These are phyloP conservation scores for Candida takata DNA, from an alignment of 805 yeast species.

Conservation along the genomic window DNA sequence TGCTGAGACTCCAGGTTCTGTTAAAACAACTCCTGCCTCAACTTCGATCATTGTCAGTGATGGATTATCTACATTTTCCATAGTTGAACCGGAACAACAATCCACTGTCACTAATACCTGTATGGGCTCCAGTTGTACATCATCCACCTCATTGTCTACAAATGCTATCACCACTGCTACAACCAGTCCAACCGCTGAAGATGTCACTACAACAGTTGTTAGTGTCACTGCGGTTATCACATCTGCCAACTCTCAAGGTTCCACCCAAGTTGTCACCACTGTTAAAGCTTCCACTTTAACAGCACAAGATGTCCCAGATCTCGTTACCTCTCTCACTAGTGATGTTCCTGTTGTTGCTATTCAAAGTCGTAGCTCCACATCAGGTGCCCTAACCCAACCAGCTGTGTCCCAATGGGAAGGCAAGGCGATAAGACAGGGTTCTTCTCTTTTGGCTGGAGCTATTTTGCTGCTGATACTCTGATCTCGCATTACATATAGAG, in stretches of 20 bases:
- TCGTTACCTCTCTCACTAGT: not conserved
- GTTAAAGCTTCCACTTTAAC: not conserved
- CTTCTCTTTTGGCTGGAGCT: not conserved
- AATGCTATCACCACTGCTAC: not conserved
- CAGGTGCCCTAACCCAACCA: not conserved
- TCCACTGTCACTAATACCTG: not conserved
- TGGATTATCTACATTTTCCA: not conserved
- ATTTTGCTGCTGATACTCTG: too few species aligned
- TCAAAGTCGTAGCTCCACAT: not conserved
- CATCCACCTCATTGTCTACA: not conserved
- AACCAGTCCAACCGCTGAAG: not conserved
- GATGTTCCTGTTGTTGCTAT: slow-evolving; percentile 1
- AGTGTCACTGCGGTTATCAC: slow-evolving; percentile 13
- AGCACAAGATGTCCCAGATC: not conserved
- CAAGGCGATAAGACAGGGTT: not conserved
- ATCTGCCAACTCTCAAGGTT: slow-evolving; percentile 1
- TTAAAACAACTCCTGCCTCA: too few species aligned
- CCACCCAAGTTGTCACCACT: not conserved
- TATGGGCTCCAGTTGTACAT: not conserved
- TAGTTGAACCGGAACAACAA: not conserved
- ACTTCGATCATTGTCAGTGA: not conserved
- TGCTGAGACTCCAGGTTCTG: too few species aligned
- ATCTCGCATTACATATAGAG: too few species aligned
- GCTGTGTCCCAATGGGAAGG: slow-evolving; percentile 8
- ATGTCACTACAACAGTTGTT: slow-evolving; percentile 3